These are phyloP conservation scores for Warburgia ugandensis DNA, from an alignment of 164 flowering plant species.

Conservation along the genomic window DNA sequence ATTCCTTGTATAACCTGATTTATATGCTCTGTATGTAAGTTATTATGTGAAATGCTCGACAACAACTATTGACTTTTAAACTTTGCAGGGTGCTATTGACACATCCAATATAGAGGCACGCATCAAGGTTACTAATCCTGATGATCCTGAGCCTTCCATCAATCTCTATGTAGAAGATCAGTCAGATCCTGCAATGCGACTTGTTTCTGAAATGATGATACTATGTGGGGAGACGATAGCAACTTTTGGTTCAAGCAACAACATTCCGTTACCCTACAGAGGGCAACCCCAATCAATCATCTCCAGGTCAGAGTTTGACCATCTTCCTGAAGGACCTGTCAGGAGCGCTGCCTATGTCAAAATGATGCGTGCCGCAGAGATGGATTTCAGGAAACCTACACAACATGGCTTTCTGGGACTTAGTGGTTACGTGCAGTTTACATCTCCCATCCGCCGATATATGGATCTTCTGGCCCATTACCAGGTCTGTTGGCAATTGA, in stretches of 20 bases:
- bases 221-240: constrained; percentile 93
- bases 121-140: constrained; percentile 74
- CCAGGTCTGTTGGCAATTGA: constrained; percentile 38
- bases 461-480: constrained; percentile 93
- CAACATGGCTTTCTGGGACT: constrained; percentile 83
- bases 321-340: constrained; percentile 97
- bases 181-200: constrained; percentile 87
- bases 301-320: constrained; percentile 59
- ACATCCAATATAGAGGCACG: constrained; percentile 72
- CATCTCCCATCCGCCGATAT: constrained; percentile 95
- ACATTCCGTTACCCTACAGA: constrained; percentile 84
- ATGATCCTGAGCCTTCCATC: constrained; percentile 81
- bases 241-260: constrained; percentile 61
- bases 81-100: constrained; percentile 92
- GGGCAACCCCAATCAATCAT: constrained; percentile 87
- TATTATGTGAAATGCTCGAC: too few species aligned
- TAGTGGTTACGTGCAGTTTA: constrained; percentile 97
- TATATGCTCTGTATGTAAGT: too few species aligned
- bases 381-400: constrained; percentile 76
- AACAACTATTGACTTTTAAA: too few species aligned
- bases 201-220: constrained; percentile 96
- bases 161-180: constrained; percentile 89
- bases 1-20: too few species aligned
- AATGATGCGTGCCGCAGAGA: constrained; percentile 86
- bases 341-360: constrained; percentile 69